A percentile compares a stretch with the other conserved stretches of the same genome.
These are phyloP conservation scores for Elongisporangium undulatum DNA, from an alignment of 352 stramenopile genomes.

Conservation along the genomic window DNA sequence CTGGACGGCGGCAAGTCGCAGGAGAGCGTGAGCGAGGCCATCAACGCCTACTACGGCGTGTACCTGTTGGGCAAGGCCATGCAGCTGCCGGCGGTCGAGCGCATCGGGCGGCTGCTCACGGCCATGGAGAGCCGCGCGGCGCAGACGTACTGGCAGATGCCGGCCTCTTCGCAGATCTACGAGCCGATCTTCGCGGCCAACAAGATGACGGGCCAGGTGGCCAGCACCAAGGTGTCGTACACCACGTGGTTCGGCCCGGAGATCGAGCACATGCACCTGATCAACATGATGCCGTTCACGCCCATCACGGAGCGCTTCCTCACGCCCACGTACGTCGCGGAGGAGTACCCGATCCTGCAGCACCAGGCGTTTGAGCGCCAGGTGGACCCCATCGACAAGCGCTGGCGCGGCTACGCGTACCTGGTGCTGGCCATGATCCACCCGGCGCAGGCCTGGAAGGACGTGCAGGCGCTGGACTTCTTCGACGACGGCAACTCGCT, in stretches of 20 bases:
- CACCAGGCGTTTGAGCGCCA: conserved; percentile 62
- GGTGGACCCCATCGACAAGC: conserved; percentile 59
- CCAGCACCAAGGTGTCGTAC: conserved; percentile 75
- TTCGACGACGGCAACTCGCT: conserved; percentile 88
- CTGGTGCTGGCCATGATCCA: conserved; percentile 83
- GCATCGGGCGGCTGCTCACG: conserved; percentile 91
- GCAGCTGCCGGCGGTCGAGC: conserved; percentile 55
- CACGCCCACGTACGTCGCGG: conserved; percentile 52
- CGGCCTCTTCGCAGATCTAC: conserved; percentile 49
- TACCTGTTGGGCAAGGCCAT: conserved; percentile 88
- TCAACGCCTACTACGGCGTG: conserved; percentile 98
- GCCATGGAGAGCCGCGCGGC: conserved; percentile 92
- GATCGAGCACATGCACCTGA: conserved; percentile 85
- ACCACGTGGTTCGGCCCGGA: conserved; percentile 86
- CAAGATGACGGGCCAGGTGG: conserved; percentile 83
- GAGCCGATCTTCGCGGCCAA: conserved; percentile 68
- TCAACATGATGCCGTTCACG: conserved; percentile 92
- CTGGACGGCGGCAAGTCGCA: conserved; percentile 95
- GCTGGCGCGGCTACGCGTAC: conserved; percentile 83
- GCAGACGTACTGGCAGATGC: conserved; percentile 96
- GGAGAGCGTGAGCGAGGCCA: conserved; percentile 95
- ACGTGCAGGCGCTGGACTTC: conserved; percentile 58
- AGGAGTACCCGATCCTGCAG: conserved; percentile 78
- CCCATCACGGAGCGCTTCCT: conserved; percentile 80
- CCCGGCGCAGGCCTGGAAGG: conserved; percentile 56